Base-by-base conservation (phyloP, 805 yeast genomes). In the Yamadazyma sp. region DNA sequence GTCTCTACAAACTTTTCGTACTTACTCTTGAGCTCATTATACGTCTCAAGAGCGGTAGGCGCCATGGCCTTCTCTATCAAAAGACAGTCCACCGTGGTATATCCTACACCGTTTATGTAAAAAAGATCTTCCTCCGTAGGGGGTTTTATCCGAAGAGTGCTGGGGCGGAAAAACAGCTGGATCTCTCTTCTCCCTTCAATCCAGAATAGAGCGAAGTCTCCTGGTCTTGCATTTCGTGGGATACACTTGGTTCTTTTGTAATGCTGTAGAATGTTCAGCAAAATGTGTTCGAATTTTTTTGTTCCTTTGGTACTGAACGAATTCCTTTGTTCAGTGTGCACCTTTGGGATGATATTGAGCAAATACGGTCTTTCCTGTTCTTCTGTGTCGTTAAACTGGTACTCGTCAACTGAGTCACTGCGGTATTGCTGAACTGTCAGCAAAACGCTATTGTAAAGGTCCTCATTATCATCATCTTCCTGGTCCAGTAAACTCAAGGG, bases 121-220 rank as follows among this genome's bases (percentile, higher is more conserved):
- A 20, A 18, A 11, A 40, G 20, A 3, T 42, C 37, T 11, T 24
- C 17, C 4, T 42, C 33, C 1, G 28, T 9, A n/a, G 47, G 46
- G 1, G 65, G 64, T 1, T 55, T 54, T 11, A 68, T 61, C 13
- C 72, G 50, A 13, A 68, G 52, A 0, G 72, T 64, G 41, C 63
- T 57, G 1, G 72, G 72, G 37, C 62, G 62, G 49, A 53, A 67
- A 40, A 64, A 61, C 12, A 62, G 54, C 39, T 62, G 62, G 35
- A 68, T 51, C 34, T 66, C 68, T 41, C 55, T 54, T 38, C 54
- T 55, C 1, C 71, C 72, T 26, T 64, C 67, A 5, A 66, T 49
- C 74, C 73, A 68, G 7, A 66, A 49, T 37, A 67, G 49, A 1
- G 55, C 42, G 3, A 54, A 49, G 7, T 45, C 23, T 3, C 41